Evolutionary conservation across 1,284 basidiomycete genomes (phyloP).

Genomic region (Apiotrichum akiyoshidainum): DNA sequence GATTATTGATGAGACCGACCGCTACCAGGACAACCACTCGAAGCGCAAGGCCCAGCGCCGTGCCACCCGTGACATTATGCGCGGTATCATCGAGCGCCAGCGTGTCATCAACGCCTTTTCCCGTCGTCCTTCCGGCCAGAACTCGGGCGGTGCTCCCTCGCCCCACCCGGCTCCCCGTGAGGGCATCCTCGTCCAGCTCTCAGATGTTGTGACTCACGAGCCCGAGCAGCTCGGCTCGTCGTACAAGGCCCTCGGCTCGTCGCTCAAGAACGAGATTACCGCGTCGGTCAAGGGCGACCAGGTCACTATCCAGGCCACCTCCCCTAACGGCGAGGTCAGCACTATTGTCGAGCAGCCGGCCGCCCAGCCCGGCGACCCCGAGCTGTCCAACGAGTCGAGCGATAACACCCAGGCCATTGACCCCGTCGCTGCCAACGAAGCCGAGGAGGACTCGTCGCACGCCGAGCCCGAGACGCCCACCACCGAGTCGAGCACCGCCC

Average conservation of each 20-base stretch:
- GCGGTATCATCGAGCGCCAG: slow-evolving; percentile 54
- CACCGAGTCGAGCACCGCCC: neutral
- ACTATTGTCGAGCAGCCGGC: neutral
- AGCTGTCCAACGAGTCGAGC: neutral
- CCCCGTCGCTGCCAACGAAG: neutral
- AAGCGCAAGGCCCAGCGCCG: slow-evolving; percentile 67
- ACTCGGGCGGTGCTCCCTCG: neutral
- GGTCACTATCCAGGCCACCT: slow-evolving; percentile 3
- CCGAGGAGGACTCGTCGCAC: slow-evolving; percentile 3
- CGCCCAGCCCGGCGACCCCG: neutral
- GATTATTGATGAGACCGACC: slow-evolving; percentile 78
- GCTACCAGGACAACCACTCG: slow-evolving; percentile 76
- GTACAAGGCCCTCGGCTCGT: neutral
- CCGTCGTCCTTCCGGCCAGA: slow-evolving; percentile 31
- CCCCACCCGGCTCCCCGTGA: slow-evolving; percentile 8
- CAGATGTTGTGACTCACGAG: slow-evolving; percentile 4
- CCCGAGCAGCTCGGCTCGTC: neutral
- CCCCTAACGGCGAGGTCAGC: slow-evolving; percentile 2
- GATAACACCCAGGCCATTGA: neutral
- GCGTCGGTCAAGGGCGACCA: neutral
- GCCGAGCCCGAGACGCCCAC: slow-evolving; percentile 1
- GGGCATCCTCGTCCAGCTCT: slow-evolving; percentile 11
- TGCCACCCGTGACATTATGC: slow-evolving; percentile 73
- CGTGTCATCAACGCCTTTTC: slow-evolving; percentile 42
- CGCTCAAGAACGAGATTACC: neutral